Evolutionary conservation across 2,329 filamentous ascomycete species (phyloP).

Genomic region (Aspergillus brunneoviolaceus): DNA sequence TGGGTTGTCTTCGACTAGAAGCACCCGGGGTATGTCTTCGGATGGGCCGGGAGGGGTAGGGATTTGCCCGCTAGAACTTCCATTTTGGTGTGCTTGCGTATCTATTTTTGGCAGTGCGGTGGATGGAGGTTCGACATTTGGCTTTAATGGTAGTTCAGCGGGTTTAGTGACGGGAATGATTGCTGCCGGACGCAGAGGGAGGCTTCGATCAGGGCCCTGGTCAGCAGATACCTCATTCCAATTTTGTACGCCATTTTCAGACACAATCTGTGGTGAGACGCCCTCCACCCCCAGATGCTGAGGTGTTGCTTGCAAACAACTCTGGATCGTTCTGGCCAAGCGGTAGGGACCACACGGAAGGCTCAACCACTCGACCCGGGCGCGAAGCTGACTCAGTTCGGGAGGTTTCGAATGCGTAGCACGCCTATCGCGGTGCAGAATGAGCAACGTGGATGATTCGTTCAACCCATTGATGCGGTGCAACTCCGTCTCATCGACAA

Average conservation of each 20-base stretch:
- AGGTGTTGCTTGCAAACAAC: conserved; percentile 1
- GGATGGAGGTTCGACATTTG: neutral
- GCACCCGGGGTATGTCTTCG: conserved; percentile 18
- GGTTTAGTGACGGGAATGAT: neutral
- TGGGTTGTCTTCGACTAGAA: conserved; percentile 38
- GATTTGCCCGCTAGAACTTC: neutral
- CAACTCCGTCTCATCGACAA: neutral
- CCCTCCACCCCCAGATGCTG: neutral
- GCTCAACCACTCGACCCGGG: conserved; percentile 3
- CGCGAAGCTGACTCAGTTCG: neutral
- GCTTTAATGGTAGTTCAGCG: neutral
- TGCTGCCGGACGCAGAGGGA: neutral
- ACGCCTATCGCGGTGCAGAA: neutral
- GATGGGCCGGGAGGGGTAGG: neutral
- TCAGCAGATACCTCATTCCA: neutral
- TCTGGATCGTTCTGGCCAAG: conserved; percentile 5
- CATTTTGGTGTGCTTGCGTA: neutral
- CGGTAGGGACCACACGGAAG: conserved; percentile 17
- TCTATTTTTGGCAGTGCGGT: neutral
- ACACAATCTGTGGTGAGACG: neutral
- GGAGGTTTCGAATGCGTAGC: neutral
- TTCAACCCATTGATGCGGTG: neutral
- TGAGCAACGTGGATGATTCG: neutral
- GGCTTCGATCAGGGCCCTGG: neutral
- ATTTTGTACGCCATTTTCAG: neutral